Evolutionary conservation across 2,329 filamentous ascomycete species (phyloP).

Genomic region (Diaporthe sp.): DNA sequence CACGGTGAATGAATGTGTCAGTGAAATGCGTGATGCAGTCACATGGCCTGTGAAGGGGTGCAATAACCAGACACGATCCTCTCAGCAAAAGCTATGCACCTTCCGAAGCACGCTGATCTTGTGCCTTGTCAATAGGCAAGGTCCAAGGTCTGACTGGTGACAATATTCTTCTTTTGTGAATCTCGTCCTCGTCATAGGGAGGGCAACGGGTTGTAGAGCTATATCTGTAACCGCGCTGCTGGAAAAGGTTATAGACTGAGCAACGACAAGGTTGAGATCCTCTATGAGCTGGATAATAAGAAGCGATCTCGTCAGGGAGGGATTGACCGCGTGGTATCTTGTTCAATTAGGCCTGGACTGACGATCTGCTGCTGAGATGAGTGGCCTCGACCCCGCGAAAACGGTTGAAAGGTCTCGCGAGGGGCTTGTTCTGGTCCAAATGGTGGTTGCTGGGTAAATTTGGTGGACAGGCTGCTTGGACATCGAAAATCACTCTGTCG

Average conservation of each 20-base stretch:
- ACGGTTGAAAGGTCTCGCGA: too few relatives aligned
- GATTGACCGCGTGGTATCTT: background rate
- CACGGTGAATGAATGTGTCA: background rate
- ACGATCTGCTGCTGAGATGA: background rate
- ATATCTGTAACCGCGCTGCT: background rate
- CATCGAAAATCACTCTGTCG: background rate
- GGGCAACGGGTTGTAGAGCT: background rate
- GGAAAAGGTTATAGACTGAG: background rate
- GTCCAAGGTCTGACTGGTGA: background rate
- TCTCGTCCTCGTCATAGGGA: background rate
- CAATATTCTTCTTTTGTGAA: background rate
- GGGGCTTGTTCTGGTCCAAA: background rate
- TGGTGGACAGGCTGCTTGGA: background rate
- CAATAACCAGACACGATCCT: background rate
- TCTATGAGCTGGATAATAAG: background rate
- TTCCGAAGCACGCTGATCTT: background rate
- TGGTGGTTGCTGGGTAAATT: background rate
- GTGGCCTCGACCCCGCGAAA: background rate
- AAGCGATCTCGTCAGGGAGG: background rate
- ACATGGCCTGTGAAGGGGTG: background rate
- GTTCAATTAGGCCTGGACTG: background rate
- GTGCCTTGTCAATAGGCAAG: background rate
- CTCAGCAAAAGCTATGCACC: background rate
- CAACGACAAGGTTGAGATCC: background rate
- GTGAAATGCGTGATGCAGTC: background rate